Percentiles rank a stretch among this genome's conserved stretches.
phyloP scores from a whole-genome alignment of 176 grass and related monocot genomes.

The Musa itinerans region DNA sequence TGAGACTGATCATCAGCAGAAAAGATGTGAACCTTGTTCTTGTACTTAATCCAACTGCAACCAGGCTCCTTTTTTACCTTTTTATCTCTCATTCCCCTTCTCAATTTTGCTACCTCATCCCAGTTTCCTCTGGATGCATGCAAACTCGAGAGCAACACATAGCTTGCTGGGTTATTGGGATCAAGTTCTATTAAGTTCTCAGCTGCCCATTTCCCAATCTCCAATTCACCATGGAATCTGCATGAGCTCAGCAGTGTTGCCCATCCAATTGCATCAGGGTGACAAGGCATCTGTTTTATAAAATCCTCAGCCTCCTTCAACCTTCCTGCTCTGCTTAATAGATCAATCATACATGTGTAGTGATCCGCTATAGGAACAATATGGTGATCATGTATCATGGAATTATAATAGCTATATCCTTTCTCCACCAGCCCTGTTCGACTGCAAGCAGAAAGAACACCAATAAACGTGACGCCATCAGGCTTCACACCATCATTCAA shows the following conservation, averaged over 20 bases:
- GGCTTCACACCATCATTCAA: conserved; percentile 39
- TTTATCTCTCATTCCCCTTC: conserved; percentile 55
- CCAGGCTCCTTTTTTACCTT: conserved; percentile 72
- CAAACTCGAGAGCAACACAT: conserved; percentile 51
- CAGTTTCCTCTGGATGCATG: conserved; percentile 57
- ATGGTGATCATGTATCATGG: conserved; percentile 43
- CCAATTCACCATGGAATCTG: conserved; percentile 39
- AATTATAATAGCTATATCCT: conserved; percentile 43
- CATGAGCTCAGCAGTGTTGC: conserved; percentile 53
- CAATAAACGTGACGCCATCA: conserved; percentile 58
- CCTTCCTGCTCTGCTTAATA: conserved; percentile 59
- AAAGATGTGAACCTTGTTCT: conserved; percentile 71
- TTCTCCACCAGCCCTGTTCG: conserved; percentile 53
- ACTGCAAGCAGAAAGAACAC: conserved; percentile 63
- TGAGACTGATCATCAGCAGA: conserved; percentile 65
- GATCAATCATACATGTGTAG: conserved; percentile 69
- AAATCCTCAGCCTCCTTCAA: conserved; percentile 55
- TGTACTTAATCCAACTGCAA: conserved; percentile 75
- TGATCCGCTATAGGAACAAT: conserved; percentile 45
- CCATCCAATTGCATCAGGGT: conserved; percentile 55
- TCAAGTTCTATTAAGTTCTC: conserved; percentile 53
- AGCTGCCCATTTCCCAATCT: conserved; percentile 67
- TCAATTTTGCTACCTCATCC: conserved; percentile 46
- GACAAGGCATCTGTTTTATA: conserved; percentile 51
- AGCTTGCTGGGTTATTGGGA: conserved; percentile 58